phyloP scores from a whole-genome alignment of 306 rosid genomes.

The Amphicarpaea edgeworthii region DNA sequence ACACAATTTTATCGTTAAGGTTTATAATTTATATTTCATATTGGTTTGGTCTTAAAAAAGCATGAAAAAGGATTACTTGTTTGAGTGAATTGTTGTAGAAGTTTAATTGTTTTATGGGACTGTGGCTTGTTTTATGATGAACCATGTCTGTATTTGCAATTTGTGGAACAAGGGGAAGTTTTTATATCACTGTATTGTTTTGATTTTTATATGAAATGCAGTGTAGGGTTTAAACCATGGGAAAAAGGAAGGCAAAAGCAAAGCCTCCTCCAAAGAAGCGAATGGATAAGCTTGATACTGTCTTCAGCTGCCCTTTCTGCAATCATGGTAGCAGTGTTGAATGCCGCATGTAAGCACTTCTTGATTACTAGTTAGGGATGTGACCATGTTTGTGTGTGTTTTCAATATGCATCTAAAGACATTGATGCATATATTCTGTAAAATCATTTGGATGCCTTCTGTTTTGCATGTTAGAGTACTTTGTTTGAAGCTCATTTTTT shows the following conservation, averaged over 20 bases:
- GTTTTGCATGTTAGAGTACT: constrained; percentile 2
- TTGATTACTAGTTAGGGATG: not conserved
- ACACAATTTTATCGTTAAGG: not conserved
- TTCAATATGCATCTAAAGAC: not conserved
- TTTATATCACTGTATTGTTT: not conserved
- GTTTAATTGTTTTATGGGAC: not conserved
- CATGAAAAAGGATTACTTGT: not conserved
- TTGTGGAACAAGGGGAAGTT: constrained; percentile 7
- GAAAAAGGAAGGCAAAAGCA: constrained; percentile 90
- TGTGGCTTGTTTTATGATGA: not conserved
- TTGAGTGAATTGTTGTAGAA: constrained; percentile 8
- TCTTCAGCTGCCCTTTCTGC: constrained; percentile 97
- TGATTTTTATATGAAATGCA: constrained; percentile 23
- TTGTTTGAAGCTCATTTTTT: not conserved
- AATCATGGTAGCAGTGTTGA: constrained; percentile 93
- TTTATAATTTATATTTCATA: not conserved
- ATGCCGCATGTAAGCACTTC: constrained; percentile 79
- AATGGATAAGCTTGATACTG: constrained; percentile 96
- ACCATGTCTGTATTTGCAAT: not conserved
- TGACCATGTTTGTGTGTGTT: not conserved
- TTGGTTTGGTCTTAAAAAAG: no score
- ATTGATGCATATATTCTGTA: not conserved
- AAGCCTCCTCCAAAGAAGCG: constrained; percentile 97
- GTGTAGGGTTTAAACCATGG: constrained; percentile 67
- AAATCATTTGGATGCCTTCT: constrained; percentile 7